phyloP scores from a whole-genome alignment of 805 yeast species.

The Saccharomycopsis microspora region DNA sequence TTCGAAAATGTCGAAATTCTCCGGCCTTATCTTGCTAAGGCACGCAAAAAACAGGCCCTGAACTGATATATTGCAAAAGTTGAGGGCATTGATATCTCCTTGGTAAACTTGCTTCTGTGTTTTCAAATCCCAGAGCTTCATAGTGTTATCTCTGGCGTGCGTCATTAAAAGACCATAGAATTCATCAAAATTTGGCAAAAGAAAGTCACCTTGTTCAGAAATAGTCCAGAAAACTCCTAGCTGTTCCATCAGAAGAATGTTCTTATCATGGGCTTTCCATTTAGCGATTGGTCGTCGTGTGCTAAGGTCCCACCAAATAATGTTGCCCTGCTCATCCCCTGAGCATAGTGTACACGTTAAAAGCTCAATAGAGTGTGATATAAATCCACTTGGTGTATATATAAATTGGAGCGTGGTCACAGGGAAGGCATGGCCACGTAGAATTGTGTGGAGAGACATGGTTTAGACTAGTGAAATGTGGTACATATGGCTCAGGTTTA shows the following conservation, averaged over 20 bases:
- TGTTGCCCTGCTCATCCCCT: slow-evolving; percentile 52
- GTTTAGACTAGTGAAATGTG: not conserved
- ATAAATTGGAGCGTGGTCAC: slow-evolving; percentile 15
- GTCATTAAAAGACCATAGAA: slow-evolving; percentile 38
- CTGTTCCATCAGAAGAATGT: slow-evolving; percentile 39
- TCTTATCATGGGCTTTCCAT: slow-evolving; percentile 50
- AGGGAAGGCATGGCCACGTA: slow-evolving; percentile 16
- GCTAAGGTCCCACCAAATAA: slow-evolving; percentile 53
- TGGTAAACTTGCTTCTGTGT: slow-evolving; percentile 25
- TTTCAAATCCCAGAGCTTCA: slow-evolving; percentile 34
- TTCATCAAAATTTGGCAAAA: not conserved
- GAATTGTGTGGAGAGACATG: not conserved
- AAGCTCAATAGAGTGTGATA: not conserved
- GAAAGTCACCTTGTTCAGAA: not conserved
- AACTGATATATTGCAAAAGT: slow-evolving; percentile 55
- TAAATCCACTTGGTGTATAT: slow-evolving; percentile 9
- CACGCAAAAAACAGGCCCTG: slow-evolving; percentile 29
- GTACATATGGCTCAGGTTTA: too few relatives aligned
- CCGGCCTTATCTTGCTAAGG: slow-evolving; percentile 45
- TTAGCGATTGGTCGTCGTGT: slow-evolving; percentile 42
- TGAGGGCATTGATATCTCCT: slow-evolving; percentile 63
- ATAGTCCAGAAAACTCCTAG: slow-evolving; percentile 26
- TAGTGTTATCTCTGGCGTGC: slow-evolving; percentile 56
- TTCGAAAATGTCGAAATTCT: slow-evolving; percentile 20
- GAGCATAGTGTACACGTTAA: slow-evolving; percentile 32